Percentiles rank a stretch among this genome's conserved stretches.
Conservation (phyloP, 805 yeast species). For the Grigorovia humatica region DNA sequence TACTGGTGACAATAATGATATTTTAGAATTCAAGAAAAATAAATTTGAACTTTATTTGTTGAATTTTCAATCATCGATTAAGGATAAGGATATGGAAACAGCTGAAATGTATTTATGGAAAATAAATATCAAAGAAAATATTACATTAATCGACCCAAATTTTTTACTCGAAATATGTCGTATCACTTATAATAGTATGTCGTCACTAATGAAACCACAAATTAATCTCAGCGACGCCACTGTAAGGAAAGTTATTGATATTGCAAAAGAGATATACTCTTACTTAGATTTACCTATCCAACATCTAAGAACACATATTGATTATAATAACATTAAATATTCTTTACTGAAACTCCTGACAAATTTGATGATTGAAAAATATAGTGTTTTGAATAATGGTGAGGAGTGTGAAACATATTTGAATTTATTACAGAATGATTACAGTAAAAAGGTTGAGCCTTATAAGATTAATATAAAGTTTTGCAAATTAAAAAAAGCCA, state of each 20-base stretch:
- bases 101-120: slow-evolving; percentile 30
- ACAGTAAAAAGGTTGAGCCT: slow-evolving; percentile 24
- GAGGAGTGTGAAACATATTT: slow-evolving; percentile 13
- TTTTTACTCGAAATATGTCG: slow-evolving; percentile 25
- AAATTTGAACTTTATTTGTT: slow-evolving; percentile 24
- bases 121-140: slow-evolving; percentile 14
- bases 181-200: slow-evolving; percentile 23
- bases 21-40: slow-evolving; percentile 10
- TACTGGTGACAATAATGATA: slow-evolving; percentile 1
- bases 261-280: not conserved
- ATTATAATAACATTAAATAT: slow-evolving; percentile 13
- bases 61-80: slow-evolving; percentile 26
- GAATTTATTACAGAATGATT: slow-evolving; percentile 18
- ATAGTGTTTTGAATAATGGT: not conserved
- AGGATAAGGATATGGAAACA: slow-evolving; percentile 26
- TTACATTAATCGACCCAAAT: slow-evolving; percentile 8
- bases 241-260: slow-evolving; percentile 26
- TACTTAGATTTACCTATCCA: slow-evolving; percentile 10
- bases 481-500: slow-evolving; percentile 3
- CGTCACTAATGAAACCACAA: not conserved
- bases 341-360: slow-evolving; percentile 21
- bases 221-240: slow-evolving; percentile 11
- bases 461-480: slow-evolving; percentile 24
- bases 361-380: slow-evolving; percentile 20
- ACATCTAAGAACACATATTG: slow-evolving; percentile 8